A percentile compares a stretch with the other conserved stretches of the same genome.
Conservation (phyloP, 768 basidiomycete species). For the Gyrodon lividus region DNA sequence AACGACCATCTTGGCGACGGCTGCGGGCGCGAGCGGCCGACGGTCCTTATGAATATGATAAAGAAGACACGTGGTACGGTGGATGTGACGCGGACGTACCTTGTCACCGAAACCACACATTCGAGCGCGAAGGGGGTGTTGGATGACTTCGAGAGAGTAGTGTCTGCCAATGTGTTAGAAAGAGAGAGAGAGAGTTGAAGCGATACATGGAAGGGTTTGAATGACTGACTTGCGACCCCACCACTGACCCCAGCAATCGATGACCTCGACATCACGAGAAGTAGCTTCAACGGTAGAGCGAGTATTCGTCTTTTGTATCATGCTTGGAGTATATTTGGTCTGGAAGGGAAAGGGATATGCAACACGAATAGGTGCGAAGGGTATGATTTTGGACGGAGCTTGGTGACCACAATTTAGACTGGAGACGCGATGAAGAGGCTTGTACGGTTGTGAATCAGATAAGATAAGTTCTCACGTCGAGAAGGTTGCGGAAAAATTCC, state of each 20-base stretch:
- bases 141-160: constrained; percentile 82
- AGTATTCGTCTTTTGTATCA: constrained; percentile 68
- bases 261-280: constrained; percentile 35
- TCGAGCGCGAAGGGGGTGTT: constrained; percentile 85
- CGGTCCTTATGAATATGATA: constrained; percentile 62
- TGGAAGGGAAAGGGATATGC: neutral
- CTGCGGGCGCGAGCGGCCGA: constrained; percentile 87
- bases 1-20: constrained; percentile 82
- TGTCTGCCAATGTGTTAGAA: constrained; percentile 43
- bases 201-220: too few relatives aligned
- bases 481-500: constrained; percentile 11
- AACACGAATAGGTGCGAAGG: neutral
- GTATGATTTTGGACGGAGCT: neutral
- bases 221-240: constrained; percentile 54
- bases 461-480: constrained; percentile 34
- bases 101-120: constrained; percentile 99
- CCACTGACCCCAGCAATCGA: constrained; percentile 75
- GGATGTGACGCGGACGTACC: constrained; percentile 42
- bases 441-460: constrained; percentile 29
- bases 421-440: constrained; percentile 2
- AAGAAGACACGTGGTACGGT: constrained; percentile 10
- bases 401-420: constrained; percentile 6
- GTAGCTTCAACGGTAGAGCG: constrained; percentile 30
- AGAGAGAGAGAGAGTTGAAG: too few relatives aligned
- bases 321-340: constrained; percentile 23